These are phyloP conservation scores for Echria macrotheca DNA, from an alignment of 495 filamentous ascomycete species.

Conservation along the genomic window DNA sequence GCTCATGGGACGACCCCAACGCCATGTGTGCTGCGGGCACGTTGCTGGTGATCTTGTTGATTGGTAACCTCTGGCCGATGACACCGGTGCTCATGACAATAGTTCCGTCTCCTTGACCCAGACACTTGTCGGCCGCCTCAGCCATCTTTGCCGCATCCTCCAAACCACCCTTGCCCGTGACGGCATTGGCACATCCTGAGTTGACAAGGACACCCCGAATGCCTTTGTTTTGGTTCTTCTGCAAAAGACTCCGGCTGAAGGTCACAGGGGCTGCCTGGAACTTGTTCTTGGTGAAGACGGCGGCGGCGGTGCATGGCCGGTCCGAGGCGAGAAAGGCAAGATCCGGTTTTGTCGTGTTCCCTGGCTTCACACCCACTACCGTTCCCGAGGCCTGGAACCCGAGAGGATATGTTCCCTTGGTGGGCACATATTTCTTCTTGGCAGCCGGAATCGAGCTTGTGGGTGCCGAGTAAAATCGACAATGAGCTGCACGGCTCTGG, in stretches of 20 bases:
- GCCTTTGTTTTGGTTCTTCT: conserved; percentile 58
- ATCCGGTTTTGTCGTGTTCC: conserved; percentile 83
- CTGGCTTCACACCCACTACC: conserved; percentile 89
- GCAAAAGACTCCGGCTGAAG: conserved; percentile 66
- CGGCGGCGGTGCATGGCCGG: conserved; percentile 81
- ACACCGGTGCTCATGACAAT: conserved; percentile 98
- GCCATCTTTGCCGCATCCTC: conserved; percentile 88
- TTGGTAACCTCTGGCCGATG: conserved; percentile 85
- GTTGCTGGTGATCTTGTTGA: conserved; percentile 77
- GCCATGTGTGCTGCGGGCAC: conserved; percentile 69
- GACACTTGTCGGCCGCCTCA: conserved; percentile 63
- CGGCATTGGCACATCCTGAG: conserved; percentile 94
- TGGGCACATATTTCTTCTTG: conserved; percentile 86
- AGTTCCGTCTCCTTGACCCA: conserved; percentile 60
- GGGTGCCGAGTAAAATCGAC: conserved; percentile 54
- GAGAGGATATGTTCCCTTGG: conserved; percentile 76
- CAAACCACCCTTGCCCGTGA: conserved; percentile 86
- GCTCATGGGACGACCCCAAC: conserved; percentile 68
- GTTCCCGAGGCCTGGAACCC: conserved; percentile 85
- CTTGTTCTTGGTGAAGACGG: conserved; percentile 96
- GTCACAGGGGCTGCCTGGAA: conserved; percentile 96
- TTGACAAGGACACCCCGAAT: conserved; percentile 86
- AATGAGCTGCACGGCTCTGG: conserved; percentile 2
- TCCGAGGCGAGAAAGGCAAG: conserved; percentile 85
- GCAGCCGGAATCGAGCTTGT: conserved; percentile 58